Conservation (phyloP, 768 basidiomycete genomes). For the Cantharellus anzutake region DNA sequence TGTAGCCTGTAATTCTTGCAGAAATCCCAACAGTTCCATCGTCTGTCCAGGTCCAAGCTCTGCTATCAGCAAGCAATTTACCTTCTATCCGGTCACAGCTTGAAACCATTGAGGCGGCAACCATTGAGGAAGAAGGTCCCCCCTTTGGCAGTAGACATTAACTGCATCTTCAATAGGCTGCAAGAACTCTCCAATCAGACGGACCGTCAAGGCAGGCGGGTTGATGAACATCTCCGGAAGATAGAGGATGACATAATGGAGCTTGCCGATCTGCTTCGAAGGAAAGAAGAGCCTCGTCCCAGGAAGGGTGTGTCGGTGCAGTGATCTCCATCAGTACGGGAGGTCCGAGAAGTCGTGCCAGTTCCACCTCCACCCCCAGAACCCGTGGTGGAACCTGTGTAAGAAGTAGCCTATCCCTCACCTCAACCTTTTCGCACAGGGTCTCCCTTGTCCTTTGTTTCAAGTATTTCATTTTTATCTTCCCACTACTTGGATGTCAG, state of each 20-base stretch:
- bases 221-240: conserved; percentile 46
- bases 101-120: conserved; percentile 5
- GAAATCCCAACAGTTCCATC: not conserved
- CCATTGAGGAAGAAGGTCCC: not conserved
- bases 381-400: conserved; percentile 9
- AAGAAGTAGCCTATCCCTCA: conserved; percentile 12
- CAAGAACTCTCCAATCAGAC: conserved; percentile 47
- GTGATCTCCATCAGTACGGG: conserved; percentile 10
- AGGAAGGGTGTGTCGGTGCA: conserved; percentile 7
- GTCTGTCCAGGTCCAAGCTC: not conserved
- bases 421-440: conserved; percentile 26
- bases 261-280: conserved; percentile 19
- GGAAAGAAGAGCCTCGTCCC: conserved; percentile 3
- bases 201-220: conserved; percentile 41
- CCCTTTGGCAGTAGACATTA: conserved; percentile 24
- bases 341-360: no score
- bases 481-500: conserved; percentile 62
- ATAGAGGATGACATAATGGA: conserved; percentile 52
- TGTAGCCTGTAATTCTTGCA: not conserved
- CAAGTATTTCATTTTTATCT: conserved; percentile 26
- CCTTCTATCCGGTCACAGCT: conserved; percentile 7
- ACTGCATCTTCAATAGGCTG: conserved; percentile 28
- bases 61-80: not conserved
- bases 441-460: conserved; percentile 22
- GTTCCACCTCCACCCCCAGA: not conserved